These are phyloP conservation scores for Spirogloea muscicola DNA, from an alignment of 139 green algal species.

Conservation along the genomic window DNA sequence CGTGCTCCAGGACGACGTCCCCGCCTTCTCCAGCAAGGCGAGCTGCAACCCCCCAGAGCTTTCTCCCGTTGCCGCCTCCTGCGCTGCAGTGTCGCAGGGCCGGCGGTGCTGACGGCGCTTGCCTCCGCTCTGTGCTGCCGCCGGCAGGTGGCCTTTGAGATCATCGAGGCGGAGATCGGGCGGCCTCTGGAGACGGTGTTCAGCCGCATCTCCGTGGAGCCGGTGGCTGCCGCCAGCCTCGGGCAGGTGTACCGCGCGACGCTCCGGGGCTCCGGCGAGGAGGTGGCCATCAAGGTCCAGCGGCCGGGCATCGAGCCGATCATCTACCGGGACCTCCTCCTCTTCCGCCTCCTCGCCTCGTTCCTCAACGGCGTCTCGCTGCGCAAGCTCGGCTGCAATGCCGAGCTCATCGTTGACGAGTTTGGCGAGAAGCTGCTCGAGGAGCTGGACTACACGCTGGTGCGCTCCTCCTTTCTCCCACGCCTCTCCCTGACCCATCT, in stretches of 20 bases:
- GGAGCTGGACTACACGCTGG: conserved; percentile 94
- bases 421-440: conserved; percentile 99
- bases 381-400: conserved; percentile 86
- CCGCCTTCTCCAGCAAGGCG: conserved; percentile 57
- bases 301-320: conserved; percentile 85
- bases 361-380: conserved; percentile 69
- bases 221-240: conserved; percentile 86
- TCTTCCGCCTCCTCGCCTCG: conserved; percentile 80
- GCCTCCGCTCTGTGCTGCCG: too few species aligned
- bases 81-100: neutral
- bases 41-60: too few species aligned
- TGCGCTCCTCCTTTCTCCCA: neutral
- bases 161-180: conserved; percentile 86
- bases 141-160: conserved; percentile 68
- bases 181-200: conserved; percentile 78
- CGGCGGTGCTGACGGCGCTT: too few species aligned
- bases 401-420: conserved; percentile 97
- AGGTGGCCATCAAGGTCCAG: conserved; percentile 97
- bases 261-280: conserved; percentile 75
- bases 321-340: conserved; percentile 90
- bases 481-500: neutral
- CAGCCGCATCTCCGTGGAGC: conserved; percentile 71
- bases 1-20: conserved; percentile 70
- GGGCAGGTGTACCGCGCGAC: conserved; percentile 74
- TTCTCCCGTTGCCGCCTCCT: neutral